Evolutionary conservation across 495 filamentous ascomycete genomes (phyloP), one percentile per base, ranked within the genome.

Genomic region (Xylona heveae): DNA sequence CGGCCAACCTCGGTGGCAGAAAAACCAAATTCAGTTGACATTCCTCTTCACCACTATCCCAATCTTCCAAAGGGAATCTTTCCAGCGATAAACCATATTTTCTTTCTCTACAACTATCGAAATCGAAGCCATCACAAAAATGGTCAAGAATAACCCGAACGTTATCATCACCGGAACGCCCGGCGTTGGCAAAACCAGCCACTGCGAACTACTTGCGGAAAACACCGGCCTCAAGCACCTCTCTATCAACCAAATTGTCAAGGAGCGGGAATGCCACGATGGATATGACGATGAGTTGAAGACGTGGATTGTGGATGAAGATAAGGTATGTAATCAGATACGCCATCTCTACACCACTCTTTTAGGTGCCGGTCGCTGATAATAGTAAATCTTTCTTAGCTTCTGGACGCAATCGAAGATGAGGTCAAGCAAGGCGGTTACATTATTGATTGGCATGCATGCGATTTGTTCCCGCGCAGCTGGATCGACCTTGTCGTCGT

Each of bases 401-500:
- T 97, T 10, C 61, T 97, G 20, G 88, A 95, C 48, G 65, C 74
- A 10, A 74, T 97, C 34, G 88, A 97, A 54, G 66, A 82, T 30
- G 71, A 82, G 35, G 62, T 78, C 32, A 65, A 72, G 39, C 50
- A 65, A 17, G 90, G 90, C 37, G 90, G 90, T 10, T 77, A 70
- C 48, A 68, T 99, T 45, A 78, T 99, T 41, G 90, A 99, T 53
- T 99, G 85, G 88, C 88, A 99, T 51, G 84, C 81, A 0, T 94
- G 85, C 54, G 90, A 99, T 46, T 55, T 95, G 19, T 95, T 99
- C 48, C 85, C 90, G 15, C 69, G 76, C 48, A 73, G 74, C 45
- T 91, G 81, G 79, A 76, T 95, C 42, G 90, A 99, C 46, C 67
- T 99, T 1, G 85, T 95, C 1, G 78, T 95, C 3, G 90, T 95